Evolutionary conservation across 805 yeast genomes (phyloP).

Genomic region (Trichomonascus vanleenenianus): DNA sequence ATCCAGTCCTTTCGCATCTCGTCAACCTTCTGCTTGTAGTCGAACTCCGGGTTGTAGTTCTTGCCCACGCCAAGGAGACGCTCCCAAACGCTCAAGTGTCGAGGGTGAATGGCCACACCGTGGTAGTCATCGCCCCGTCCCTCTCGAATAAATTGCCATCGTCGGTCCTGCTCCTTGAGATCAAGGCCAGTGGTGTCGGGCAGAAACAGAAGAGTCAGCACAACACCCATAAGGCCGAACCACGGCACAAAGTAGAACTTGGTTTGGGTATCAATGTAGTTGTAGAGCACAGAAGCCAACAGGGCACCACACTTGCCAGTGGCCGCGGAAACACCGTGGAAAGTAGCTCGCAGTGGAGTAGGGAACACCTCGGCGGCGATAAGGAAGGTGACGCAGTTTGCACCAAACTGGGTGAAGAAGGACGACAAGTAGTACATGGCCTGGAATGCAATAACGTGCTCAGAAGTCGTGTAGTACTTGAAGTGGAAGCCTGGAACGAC

Average conservation of each 20-base stretch:
- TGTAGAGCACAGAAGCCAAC: slow-evolving; percentile 38
- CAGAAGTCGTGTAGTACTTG: slow-evolving; percentile 34
- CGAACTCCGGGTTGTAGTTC: slow-evolving; percentile 32
- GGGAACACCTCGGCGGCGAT: slow-evolving; percentile 63
- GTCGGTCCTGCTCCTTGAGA: slow-evolving; percentile 31
- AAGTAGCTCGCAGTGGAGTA: slow-evolving; percentile 56
- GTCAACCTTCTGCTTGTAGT: slow-evolving; percentile 32
- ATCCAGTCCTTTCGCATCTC: slow-evolving; percentile 32
- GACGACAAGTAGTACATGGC: slow-evolving; percentile 53
- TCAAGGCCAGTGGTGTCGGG: slow-evolving; percentile 34
- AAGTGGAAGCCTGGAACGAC: slow-evolving; percentile 53
- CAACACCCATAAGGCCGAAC: slow-evolving; percentile 33
- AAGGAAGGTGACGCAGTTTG: slow-evolving; percentile 56
- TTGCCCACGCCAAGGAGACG: slow-evolving; percentile 27
- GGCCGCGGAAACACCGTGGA: slow-evolving; percentile 62
- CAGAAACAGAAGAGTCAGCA: slow-evolving; percentile 27
- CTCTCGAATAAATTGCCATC: slow-evolving; percentile 28
- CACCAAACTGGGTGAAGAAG: slow-evolving; percentile 62
- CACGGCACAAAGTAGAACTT: slow-evolving; percentile 33
- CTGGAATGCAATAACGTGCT: slow-evolving; percentile 31
- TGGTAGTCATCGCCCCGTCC: slow-evolving; percentile 33
- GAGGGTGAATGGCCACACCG: slow-evolving; percentile 32
- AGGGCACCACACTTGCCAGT: slow-evolving; percentile 59
- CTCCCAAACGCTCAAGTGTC: slow-evolving; percentile 31
- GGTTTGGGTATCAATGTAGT: slow-evolving; percentile 28